Percentiles rank a stretch among this genome's conserved stretches.
Conservation (phyloP, 768 basidiomycete genomes). For the Mrakia hoshinonis region DNA sequence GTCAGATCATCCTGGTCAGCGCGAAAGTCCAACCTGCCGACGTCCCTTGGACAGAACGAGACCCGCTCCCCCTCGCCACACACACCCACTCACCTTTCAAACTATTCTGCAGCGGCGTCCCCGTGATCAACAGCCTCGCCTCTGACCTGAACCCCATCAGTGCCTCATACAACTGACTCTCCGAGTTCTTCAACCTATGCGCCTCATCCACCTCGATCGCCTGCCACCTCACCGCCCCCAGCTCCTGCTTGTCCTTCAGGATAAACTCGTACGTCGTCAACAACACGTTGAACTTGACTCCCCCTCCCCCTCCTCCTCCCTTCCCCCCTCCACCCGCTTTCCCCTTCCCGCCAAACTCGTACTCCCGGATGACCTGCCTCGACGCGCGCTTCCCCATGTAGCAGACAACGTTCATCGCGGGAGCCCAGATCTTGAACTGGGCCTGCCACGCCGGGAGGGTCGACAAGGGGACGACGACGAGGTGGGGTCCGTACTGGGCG, state of each 20-base stretch:
- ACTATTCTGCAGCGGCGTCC: conserved; percentile 96
- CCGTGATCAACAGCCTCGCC: conserved; percentile 92
- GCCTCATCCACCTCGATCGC: conserved; percentile 94
- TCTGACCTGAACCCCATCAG: conserved; percentile 78
- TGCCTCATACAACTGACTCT: conserved; percentile 93
- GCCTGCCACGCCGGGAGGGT: conserved; percentile 98
- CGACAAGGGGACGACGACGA: conserved; percentile 94
- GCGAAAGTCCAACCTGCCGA: no score
- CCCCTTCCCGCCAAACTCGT: conserved; percentile 90
- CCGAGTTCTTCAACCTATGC: conserved; percentile 94
- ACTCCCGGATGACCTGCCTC: conserved; percentile 81
- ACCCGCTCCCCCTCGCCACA: no score
- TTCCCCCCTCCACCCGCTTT: no score
- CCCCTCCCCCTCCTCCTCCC: no score
- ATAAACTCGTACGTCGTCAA: conserved; percentile 95
- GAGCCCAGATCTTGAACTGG: conserved; percentile 90
- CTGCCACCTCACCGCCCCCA: conserved; percentile 95
- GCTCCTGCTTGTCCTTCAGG: conserved; percentile 76
- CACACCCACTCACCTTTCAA: no score
- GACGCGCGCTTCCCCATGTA: conserved; percentile 84
- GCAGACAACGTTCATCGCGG: conserved; percentile 90
- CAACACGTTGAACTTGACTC: conserved; percentile 94
- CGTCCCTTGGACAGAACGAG: no score
- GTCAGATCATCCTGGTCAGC: no score
- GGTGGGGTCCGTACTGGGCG: conserved; percentile 90